Conservation (phyloP, 2,329 filamentous ascomycete species). For the Fusarium stilboides region DNA sequence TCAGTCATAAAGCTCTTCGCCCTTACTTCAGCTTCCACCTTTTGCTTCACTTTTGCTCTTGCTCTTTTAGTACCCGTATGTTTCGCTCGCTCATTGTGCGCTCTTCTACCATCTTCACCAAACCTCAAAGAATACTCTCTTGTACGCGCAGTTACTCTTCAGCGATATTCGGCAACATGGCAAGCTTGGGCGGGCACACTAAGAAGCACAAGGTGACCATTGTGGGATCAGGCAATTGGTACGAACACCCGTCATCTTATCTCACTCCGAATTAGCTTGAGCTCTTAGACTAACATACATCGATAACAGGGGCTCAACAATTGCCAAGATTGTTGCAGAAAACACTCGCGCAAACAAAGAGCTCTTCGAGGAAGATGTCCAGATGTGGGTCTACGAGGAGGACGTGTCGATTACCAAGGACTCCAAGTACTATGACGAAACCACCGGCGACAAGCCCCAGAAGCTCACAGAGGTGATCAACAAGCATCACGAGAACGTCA, state of each 20-base stretch:
- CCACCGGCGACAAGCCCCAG: slow-evolving; percentile 76
- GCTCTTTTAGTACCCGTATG: slow-evolving; percentile 38
- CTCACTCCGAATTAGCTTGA: neutral
- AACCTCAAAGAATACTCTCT: slow-evolving; percentile 34
- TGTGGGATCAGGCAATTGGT: slow-evolving; percentile 98
- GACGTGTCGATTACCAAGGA: slow-evolving; percentile 80
- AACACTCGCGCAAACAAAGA: slow-evolving; percentile 84
- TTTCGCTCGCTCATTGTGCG: slow-evolving; percentile 42
- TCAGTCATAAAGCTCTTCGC: slow-evolving; percentile 43
- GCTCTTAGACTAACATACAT: slow-evolving; percentile 5
- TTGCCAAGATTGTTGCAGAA: slow-evolving; percentile 96
- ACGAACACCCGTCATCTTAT: slow-evolving; percentile 36
- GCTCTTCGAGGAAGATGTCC: slow-evolving; percentile 88
- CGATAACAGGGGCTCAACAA: slow-evolving; percentile 88
- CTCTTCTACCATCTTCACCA: slow-evolving; percentile 30
- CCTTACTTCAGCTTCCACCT: slow-evolving; percentile 17
- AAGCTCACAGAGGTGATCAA: slow-evolving; percentile 96
- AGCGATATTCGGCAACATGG: slow-evolving; percentile 52
- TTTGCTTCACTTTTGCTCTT: slow-evolving; percentile 1
- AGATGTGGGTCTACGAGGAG: slow-evolving; percentile 99
- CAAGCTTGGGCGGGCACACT: slow-evolving; percentile 63
- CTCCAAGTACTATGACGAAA: slow-evolving; percentile 80
- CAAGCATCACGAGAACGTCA: slow-evolving; percentile 93
- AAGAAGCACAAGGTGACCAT: slow-evolving; percentile 95
- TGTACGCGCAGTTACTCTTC: slow-evolving; percentile 36